phyloP scores from a whole-genome alignment of 768 basidiomycete species.

The Porpolomopsis calyptriformis region DNA sequence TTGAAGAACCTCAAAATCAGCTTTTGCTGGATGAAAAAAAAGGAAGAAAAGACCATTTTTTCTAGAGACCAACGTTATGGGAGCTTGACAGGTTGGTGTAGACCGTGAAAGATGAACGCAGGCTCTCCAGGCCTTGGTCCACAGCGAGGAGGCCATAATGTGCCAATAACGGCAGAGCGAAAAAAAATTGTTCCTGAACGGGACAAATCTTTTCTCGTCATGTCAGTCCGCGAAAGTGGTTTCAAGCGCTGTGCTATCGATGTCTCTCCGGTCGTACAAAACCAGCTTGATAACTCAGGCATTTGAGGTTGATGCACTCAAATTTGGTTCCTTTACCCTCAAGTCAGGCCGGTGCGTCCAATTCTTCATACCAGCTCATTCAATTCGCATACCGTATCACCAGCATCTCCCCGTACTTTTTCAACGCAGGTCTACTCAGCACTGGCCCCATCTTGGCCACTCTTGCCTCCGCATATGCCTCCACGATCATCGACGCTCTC shows the following conservation, averaged over 20 bases:
- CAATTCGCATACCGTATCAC: conserved; percentile 3
- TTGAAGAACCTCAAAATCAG: too few relatives aligned
- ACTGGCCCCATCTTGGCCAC: conserved; percentile 71
- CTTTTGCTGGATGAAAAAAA: too few relatives aligned
- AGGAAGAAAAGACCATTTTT: too few relatives aligned
- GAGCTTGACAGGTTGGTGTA: too few relatives aligned
- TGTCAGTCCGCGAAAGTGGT: too few relatives aligned
- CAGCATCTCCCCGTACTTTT: conserved; percentile 91
- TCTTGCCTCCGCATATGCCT: conserved; percentile 74
- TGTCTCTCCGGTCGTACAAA: conserved; percentile 30
- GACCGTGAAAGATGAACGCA: too few relatives aligned
- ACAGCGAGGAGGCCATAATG: too few relatives aligned
- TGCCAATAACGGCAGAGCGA: too few relatives aligned
- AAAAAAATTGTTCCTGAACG: too few relatives aligned
- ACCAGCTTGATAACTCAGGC: conserved; percentile 57
- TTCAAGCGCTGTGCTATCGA: not conserved
- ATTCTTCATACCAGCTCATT: conserved; percentile 1
- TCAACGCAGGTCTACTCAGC: conserved; percentile 86
- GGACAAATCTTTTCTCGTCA: too few relatives aligned
- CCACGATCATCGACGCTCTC: conserved; percentile 55
- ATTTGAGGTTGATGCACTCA: conserved; percentile 62
- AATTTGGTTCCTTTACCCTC: conserved; percentile 85
- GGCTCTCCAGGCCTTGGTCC: too few relatives aligned
- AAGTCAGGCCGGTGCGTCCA: conserved; percentile 83
- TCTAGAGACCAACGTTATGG: too few relatives aligned